phyloP scores from a whole-genome alignment of 2,329 filamentous ascomycete species.

The Teratosphaeria pseudoeucalypti region DNA sequence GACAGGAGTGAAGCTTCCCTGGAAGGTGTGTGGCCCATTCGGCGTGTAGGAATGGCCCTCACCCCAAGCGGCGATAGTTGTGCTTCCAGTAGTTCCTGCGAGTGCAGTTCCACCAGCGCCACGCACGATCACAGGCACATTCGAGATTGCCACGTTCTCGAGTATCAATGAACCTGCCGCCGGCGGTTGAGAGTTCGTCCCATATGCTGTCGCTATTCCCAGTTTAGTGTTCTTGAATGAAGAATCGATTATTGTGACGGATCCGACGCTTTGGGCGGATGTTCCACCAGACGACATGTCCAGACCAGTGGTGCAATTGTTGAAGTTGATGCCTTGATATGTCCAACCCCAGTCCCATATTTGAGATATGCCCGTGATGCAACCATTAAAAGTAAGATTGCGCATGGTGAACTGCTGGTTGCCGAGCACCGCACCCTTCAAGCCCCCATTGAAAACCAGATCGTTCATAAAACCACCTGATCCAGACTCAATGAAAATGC shows the following conservation, averaged over 20 bases:
- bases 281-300: conserved; percentile 37
- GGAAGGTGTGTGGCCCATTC: conserved; percentile 33
- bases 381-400: conserved; percentile 44
- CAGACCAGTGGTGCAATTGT: conserved; percentile 44
- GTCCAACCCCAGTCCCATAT: conserved; percentile 51
- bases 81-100: conserved; percentile 26
- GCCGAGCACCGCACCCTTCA: conserved; percentile 31
- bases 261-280: conserved; percentile 40
- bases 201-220: conserved; percentile 41
- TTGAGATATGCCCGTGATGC: conserved; percentile 45
- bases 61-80: conserved; percentile 31
- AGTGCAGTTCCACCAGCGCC: conserved; percentile 28
- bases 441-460: conserved; percentile 35
- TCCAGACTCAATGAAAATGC: conserved; percentile 34
- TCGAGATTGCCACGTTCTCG: conserved; percentile 44
- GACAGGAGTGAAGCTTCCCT: conserved; percentile 35
- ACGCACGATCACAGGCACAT: conserved; percentile 37
- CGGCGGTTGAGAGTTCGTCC: conserved; percentile 31
- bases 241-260: conserved; percentile 48
- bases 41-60: conserved; percentile 36
- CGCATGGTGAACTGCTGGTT: conserved; percentile 43
- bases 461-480: conserved; percentile 39
- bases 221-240: conserved; percentile 39
- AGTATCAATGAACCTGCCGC: conserved; percentile 43
- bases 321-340: conserved; percentile 35